A percentile compares a stretch with the other conserved stretches of the same genome.
These are phyloP conservation scores for Colletotrichum karsti DNA, from an alignment of 2,329 filamentous ascomycete genomes.

Conservation along the genomic window DNA sequence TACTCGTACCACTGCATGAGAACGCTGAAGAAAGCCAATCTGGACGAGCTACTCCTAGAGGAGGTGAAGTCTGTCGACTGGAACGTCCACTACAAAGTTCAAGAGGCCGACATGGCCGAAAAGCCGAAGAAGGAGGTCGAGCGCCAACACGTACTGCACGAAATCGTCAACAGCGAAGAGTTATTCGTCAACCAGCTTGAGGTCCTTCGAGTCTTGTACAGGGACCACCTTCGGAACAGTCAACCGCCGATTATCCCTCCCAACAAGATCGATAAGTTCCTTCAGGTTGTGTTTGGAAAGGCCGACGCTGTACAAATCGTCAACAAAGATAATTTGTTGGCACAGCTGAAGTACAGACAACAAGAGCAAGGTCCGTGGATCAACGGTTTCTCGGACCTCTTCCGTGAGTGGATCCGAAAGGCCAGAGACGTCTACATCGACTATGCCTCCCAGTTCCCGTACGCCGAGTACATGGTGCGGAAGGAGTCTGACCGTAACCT, in stretches of 20 bases:
- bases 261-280: constrained; percentile 80
- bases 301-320: constrained; percentile 87
- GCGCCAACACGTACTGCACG: constrained; percentile 92
- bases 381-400: constrained; percentile 93
- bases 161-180: constrained; percentile 94
- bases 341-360: constrained; percentile 95
- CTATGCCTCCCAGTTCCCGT: constrained; percentile 88
- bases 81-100: constrained; percentile 88
- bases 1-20: constrained; percentile 95
- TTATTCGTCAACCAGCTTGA: constrained; percentile 89
- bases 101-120: constrained; percentile 76
- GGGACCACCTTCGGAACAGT: constrained; percentile 77
- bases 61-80: constrained; percentile 82
- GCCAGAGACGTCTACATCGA: constrained; percentile 89
- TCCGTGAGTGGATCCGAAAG: constrained; percentile 97
- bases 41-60: constrained; percentile 77
- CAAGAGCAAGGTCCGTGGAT: constrained; percentile 97
- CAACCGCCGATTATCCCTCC: constrained; percentile 84
- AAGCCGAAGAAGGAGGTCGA: constrained; percentile 88
- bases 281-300: constrained; percentile 88
- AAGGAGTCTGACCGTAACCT: constrained; percentile 87
- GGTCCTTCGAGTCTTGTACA: constrained; percentile 84
- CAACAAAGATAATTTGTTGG: constrained; percentile 91
- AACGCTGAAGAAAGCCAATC: constrained; percentile 92
- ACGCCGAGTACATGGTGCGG: constrained; percentile 83